These are phyloP conservation scores for Vigna reflexopilosa DNA, from an alignment of 306 rosid genomes.

Conservation along the genomic window DNA sequence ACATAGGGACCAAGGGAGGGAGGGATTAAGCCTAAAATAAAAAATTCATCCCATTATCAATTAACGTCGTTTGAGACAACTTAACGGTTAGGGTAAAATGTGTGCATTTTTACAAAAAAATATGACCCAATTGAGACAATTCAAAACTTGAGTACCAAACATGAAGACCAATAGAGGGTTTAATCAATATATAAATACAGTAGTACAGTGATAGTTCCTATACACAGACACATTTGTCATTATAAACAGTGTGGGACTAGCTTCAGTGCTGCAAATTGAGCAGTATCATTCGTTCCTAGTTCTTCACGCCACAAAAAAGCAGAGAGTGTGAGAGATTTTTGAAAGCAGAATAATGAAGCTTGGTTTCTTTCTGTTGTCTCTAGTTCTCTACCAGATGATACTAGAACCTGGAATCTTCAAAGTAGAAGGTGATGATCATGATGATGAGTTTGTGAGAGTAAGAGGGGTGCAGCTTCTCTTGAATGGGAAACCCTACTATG, in stretches of 20 bases:
- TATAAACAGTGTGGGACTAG: neutral
- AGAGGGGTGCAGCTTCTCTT: slow-evolving; percentile 72
- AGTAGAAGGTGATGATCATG: slow-evolving; percentile 60
- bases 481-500: slow-evolving; percentile 79
- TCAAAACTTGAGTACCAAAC: too few species aligned
- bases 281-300: neutral
- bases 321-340: neutral
- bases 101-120: too few species aligned
- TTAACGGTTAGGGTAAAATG: too few species aligned
- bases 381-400: slow-evolving; percentile 40
- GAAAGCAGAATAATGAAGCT: slow-evolving; percentile 46
- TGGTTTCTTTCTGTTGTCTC: slow-evolving; percentile 38
- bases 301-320: neutral
- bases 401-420: slow-evolving; percentile 22
- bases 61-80: too few species aligned
- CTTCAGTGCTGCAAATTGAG: neutral
- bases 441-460: slow-evolving; percentile 70
- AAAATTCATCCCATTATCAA: too few species aligned
- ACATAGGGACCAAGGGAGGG: too few species aligned
- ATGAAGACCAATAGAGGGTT: too few species aligned
- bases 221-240: neutral
- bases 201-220: neutral
- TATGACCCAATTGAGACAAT: too few species aligned
- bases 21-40: too few species aligned
- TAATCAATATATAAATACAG: neutral